Evolutionary conservation across 495 filamentous ascomycete genomes (phyloP), one percentile per base, ranked within the genome.

Genomic region (Neurospora discreta): DNA sequence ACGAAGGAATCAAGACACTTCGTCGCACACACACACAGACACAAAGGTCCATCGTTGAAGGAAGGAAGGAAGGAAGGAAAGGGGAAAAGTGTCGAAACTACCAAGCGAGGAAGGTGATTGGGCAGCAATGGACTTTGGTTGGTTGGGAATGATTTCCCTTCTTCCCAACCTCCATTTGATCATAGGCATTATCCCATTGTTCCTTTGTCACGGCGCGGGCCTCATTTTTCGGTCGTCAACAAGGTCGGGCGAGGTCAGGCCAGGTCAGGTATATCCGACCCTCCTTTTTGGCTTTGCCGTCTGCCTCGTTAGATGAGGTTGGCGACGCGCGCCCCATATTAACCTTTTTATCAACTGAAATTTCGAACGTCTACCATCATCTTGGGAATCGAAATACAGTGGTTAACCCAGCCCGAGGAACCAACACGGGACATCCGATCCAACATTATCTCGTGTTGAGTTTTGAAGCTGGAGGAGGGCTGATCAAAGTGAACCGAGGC

Each of bases 71-170:
- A 23, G 46, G 46, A 65, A 33, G 52, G 52, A 60, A 36, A 26
- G 15, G 15, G 26, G 5, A 20, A 52, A 58, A 7, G 11, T 30
- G 15, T 26, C 11, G 46, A 58, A 26, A 30, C 15, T 26, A 30
- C 15, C 9, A 65, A 26, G 26, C 52, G 26, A 65, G 52, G 69
- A 69, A 71, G 60, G 73, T 71, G 71, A 75, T 75, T 75, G 71
- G 73, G 73, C 73, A 75, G 71, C 73, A 69, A 75, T 42, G 41
- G 33, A 26, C 33, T 18, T 68, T 68, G 71, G 42, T 70, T 74
- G 73, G 73, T 8, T 74, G 39, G 16, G 39, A 68, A 36, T 42
- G 73, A 18, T 44, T 68, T 23, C 20, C 46, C 20, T 26, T 26
- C 46, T 33, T 65, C 52, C 20, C 23, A 18, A 0, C 52, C 3